Percentiles rank a stretch among this genome's conserved stretches.
Conservation (phyloP, 805 yeast species). For the Monosporozyma solicola region DNA sequence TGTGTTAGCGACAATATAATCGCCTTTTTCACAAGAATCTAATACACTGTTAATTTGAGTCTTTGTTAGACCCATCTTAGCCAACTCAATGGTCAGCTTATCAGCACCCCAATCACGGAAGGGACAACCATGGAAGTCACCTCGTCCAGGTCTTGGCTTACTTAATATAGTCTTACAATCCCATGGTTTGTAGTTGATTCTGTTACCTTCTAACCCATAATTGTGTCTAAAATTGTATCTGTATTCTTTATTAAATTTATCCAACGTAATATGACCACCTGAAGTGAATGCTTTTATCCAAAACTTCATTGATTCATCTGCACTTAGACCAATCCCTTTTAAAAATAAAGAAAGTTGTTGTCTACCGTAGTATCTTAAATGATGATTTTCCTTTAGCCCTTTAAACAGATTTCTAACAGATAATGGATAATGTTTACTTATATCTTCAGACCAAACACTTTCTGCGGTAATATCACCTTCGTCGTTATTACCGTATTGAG, state of each 20-base stretch:
- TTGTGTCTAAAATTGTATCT: conserved; percentile 79
- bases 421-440: conserved; percentile 65
- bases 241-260: conserved; percentile 80
- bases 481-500: conserved; percentile 22
- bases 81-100: conserved; percentile 46
- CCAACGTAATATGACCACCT: conserved; percentile 45
- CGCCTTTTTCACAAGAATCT: conserved; percentile 58
- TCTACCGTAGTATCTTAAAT: conserved; percentile 75
- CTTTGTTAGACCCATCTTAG: conserved; percentile 41
- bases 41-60: conserved; percentile 48
- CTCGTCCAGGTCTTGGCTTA: conserved; percentile 57
- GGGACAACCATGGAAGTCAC: conserved; percentile 89
- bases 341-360: conserved; percentile 78
- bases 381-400: conserved; percentile 52
- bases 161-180: conserved; percentile 70
- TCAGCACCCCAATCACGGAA: conserved; percentile 70
- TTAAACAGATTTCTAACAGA: conserved; percentile 64
- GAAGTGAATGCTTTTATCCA: conserved; percentile 67
- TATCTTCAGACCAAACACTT: conserved; percentile 45
- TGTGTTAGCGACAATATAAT: conserved; percentile 82
- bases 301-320: conserved; percentile 80
- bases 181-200: conserved; percentile 79
- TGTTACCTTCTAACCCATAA: conserved; percentile 87
- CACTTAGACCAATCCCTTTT: conserved; percentile 79
- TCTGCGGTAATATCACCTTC: conserved; percentile 50